Evolutionary conservation across 139 green algal genomes (phyloP).

Genomic region (Tetratostichococcus sp.): DNA sequence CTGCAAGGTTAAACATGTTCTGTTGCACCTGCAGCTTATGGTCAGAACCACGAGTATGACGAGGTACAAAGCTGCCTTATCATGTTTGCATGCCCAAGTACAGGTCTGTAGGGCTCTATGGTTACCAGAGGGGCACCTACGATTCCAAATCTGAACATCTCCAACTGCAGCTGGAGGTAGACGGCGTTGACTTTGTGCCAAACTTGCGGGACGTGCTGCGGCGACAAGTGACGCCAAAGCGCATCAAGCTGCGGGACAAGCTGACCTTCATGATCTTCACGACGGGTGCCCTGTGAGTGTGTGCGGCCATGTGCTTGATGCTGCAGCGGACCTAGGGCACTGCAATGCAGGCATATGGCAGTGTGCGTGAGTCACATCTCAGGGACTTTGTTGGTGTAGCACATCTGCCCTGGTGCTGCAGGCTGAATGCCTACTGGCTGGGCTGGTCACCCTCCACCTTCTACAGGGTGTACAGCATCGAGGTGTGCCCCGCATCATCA

Average conservation of each 20-base stretch:
- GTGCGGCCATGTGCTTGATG: too few relatives aligned
- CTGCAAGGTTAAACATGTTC: too few relatives aligned
- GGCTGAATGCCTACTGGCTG: conserved; percentile 72
- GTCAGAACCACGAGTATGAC: neutral
- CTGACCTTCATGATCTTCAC: conserved; percentile 45
- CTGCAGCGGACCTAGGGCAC: too few relatives aligned
- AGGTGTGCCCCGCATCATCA: conserved; percentile 23
- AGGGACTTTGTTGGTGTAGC: too few relatives aligned
- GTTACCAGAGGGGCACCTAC: too few relatives aligned
- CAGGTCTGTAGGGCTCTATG: too few relatives aligned
- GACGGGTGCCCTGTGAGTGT: conserved; percentile 2
- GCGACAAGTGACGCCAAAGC: conserved; percentile 23
- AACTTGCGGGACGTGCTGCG: conserved; percentile 8
- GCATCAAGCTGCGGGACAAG: conserved; percentile 53
- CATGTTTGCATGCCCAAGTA: too few relatives aligned
- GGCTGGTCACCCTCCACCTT: conserved; percentile 61
- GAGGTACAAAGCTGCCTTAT: neutral
- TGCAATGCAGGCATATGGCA: too few relatives aligned
- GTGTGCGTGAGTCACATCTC: too few relatives aligned
- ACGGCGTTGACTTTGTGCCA: neutral
- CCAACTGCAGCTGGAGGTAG: neutral
- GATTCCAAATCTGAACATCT: too few relatives aligned
- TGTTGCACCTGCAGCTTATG: neutral
- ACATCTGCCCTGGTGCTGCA: too few relatives aligned
- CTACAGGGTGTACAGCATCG: conserved; percentile 66